Conservation (phyloP, 2,329 filamentous ascomycete species). For the Pleurostoma richardsiae region DNA sequence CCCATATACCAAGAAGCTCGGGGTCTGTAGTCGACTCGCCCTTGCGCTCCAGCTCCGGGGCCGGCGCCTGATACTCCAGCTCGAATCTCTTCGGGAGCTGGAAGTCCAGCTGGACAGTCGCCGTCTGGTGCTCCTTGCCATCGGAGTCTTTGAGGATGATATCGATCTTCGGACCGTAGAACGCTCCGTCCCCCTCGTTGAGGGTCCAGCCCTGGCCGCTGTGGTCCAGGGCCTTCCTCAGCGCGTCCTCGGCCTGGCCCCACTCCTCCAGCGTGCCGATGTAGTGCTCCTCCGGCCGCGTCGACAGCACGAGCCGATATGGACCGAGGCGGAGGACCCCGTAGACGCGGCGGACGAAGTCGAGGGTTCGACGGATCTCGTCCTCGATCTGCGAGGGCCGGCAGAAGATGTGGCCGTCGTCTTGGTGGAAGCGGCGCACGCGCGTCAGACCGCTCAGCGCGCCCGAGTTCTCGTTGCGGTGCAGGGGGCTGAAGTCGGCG, state of each 20-base stretch:
- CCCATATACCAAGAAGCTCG: slow-evolving; percentile 42
- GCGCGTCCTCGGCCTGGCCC: slow-evolving; percentile 61
- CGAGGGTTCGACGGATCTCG: slow-evolving; percentile 69
- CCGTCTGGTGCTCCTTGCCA: slow-evolving; percentile 84
- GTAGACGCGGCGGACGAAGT: slow-evolving; percentile 71
- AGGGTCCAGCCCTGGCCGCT: slow-evolving; percentile 66
- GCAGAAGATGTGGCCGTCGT: slow-evolving; percentile 89
- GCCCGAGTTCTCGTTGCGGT: slow-evolving; percentile 80
- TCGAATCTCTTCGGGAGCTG: slow-evolving; percentile 80
- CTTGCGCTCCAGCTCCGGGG: slow-evolving; percentile 54
- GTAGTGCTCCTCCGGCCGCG: slow-evolving; percentile 68
- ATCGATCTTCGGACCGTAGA: slow-evolving; percentile 91
- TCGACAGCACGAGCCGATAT: slow-evolving; percentile 74
- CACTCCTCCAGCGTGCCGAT: slow-evolving; percentile 70
- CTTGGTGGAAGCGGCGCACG: slow-evolving; percentile 83
- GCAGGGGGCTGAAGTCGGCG: slow-evolving; percentile 83
- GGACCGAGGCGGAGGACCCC: slow-evolving; percentile 63
- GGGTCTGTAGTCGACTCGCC: slow-evolving; percentile 45
- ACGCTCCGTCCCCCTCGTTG: slow-evolving; percentile 80
- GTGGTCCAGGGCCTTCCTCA: slow-evolving; percentile 57
- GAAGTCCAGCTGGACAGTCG: slow-evolving; percentile 86
- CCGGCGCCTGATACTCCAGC: slow-evolving; percentile 67
- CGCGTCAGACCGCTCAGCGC: slow-evolving; percentile 77
- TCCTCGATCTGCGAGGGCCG: slow-evolving; percentile 67
- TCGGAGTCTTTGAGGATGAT: slow-evolving; percentile 75